Conservation (phyloP, 257 asterid genomes). For the Lantana camara region DNA sequence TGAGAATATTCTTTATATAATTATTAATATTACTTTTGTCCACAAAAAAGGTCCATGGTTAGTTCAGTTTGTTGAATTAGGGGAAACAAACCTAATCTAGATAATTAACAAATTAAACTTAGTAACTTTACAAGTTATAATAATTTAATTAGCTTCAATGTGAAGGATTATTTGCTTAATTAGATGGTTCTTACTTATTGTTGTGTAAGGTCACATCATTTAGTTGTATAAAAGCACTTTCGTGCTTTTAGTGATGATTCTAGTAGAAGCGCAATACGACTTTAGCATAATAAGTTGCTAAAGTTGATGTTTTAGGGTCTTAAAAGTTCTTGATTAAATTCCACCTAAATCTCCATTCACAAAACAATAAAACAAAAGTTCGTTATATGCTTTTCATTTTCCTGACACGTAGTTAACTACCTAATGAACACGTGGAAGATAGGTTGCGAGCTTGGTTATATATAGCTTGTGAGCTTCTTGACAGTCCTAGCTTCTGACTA, state of each 20-base stretch:
- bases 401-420: too few species aligned
- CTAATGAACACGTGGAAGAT: too few species aligned
- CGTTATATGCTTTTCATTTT: too few species aligned
- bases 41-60: neutral
- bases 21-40: neutral
- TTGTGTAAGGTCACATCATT: slow-evolving; percentile 20
- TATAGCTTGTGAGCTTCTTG: too few species aligned
- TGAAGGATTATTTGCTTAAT: slow-evolving; percentile 7
- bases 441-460: too few species aligned
- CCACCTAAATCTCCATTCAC: neutral
- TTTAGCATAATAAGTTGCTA: slow-evolving; percentile 5
- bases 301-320: neutral
- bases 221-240: too few species aligned
- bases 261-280: slow-evolving; percentile 6
- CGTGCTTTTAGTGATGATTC: slow-evolving; percentile 14
- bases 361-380: too few species aligned
- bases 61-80: slow-evolving; percentile 10
- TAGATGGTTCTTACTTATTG: neutral
- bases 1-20: neutral
- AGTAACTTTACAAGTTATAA: neutral
- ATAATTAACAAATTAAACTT: slow-evolving; percentile 1
- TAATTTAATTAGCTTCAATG: neutral
- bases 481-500: too few species aligned
- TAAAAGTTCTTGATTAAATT: neutral
- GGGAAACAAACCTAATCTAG: slow-evolving; percentile 21